Base-by-base conservation (phyloP, 2,329 filamentous ascomycete genomes). In the Fusarium sp. region DNA sequence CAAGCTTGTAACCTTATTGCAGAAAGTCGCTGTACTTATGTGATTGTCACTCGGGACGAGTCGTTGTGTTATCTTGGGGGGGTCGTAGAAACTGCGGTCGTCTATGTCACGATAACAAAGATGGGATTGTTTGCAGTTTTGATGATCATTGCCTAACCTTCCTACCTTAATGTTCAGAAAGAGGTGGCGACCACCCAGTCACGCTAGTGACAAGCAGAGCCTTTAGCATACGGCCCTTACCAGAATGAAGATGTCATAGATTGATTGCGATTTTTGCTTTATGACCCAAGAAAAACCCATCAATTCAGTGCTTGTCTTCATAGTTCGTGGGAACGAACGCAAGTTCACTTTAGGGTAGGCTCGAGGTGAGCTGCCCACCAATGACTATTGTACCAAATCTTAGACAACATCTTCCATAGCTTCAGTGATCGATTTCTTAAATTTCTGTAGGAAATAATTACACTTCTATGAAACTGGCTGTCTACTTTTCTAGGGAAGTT, bases 1-100 rank as follows among this genome's bases (percentile, higher is more conserved):
- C 28, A 50, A 47, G 45, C 21, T 56, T 60, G 64, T 55, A 55
- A 56, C 50, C 43, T 55, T 52, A 45, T 38, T 43, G 14, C 5
- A 19, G 22, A n/a, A 15, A 45, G 65, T 68, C 36, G 28, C 49
- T 39, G 19, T 61, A 61, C 59, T 51, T 50, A 14, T 19, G 15
- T 38, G 24, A 28, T n/a, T 10, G 24, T 47, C 33, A 40, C 40
- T 39, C 19, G 7, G 3, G 14, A 10, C 22, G 8, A 31, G 26
- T 28, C 33, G 13, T 21, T 28, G n/a, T 34, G 19, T 39, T 11
- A 40, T 19, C 11, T 40, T 7, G 14, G 2, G 13, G 15, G 13
- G 19, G 40, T 19, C 22, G 21, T 24, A 22, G n/a, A 2, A 43
- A 11, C 21, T 45, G 28, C 22, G 22, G 17, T 26, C 8, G 9